Evolutionary conservation across 2,329 filamentous ascomycete species (phyloP), one percentile per base, ranked within the genome.

Genomic region (Phialemoniopsis sp.): DNA sequence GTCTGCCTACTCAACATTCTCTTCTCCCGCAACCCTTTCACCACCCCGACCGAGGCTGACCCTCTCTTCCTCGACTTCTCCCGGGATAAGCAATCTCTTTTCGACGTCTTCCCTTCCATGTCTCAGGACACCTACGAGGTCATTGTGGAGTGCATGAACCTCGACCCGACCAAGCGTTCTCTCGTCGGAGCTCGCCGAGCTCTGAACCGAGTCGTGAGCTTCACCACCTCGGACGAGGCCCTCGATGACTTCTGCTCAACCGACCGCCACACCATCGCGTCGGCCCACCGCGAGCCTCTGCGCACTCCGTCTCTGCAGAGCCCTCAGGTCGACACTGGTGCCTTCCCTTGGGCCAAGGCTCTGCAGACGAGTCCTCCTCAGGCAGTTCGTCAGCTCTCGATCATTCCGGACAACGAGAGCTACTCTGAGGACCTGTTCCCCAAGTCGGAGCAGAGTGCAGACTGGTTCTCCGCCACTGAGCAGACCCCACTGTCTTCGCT

Each of bases 21-120:
- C 46, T 98, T 98, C 70, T 91, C 90, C 41, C 85, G 90, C 59
- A 98, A 98, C 60, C 93, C 93, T 0, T 98, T 98, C 62, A 89
- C 87, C 38, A 87, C 84, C 3, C 93, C 93, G 1, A 89, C 88
- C 2, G 82, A 89, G 63, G 82, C 85, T n/a, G 93, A 98, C 56
- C 85, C 89, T 12, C 71, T 98, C 36, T 98, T 95, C 66, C 75
- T 89, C 46, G 93, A 98, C 64, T 98, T 94, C 60, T 87, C 85
- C 37, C 82, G 87, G 43, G 91, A 98, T 67, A 89, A 89, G 62
- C 90, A 97, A 64, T 94, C 87, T 31, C 79, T 98, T 42, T 98
- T 98, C 60, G 93, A 98, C 61, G 88, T 97, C 54, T 98, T 98
- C 64, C 90, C 93, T 30, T 90, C 87, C 63, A 95, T 98, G 91